phyloP scores from a whole-genome alignment of 2,329 filamentous ascomycete species.

The Massarina eburnea region DNA sequence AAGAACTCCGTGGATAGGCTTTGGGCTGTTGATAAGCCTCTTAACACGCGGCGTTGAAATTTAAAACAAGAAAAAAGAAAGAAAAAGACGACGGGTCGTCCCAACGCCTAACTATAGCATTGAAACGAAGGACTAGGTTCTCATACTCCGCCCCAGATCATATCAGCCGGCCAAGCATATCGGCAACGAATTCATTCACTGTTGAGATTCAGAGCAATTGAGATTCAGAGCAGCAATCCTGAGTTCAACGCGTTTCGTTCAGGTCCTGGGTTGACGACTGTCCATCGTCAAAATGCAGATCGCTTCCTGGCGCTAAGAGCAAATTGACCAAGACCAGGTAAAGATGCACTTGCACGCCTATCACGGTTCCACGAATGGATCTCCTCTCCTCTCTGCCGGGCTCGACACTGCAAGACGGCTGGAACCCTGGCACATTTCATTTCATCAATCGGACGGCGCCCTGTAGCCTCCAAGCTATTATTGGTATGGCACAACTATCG shows the following conservation, averaged over 20 bases:
- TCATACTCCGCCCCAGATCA: not conserved
- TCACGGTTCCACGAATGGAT: constrained; percentile 20
- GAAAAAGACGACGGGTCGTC: not conserved
- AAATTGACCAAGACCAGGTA: not conserved
- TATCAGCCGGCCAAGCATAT: no score
- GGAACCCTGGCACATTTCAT: constrained; percentile 34
- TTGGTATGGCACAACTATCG: constrained; percentile 10
- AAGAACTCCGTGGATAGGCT: not conserved
- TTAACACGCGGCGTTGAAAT: not conserved
- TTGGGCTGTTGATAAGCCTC: not conserved
- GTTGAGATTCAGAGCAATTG: no score
- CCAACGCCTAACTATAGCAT: not conserved
- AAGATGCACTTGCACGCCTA: constrained; percentile 4
- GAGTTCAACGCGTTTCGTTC: constrained; percentile 3
- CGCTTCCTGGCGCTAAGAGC: constrained; percentile 18
- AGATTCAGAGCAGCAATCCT: no score
- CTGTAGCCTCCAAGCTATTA: constrained; percentile 14
- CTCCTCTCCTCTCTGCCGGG: constrained; percentile 20
- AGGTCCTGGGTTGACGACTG: constrained; percentile 6
- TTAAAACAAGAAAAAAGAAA: not conserved
- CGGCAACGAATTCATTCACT: no score
- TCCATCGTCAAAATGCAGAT: constrained; percentile 4
- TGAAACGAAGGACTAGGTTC: not conserved
- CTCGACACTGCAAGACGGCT: constrained; percentile 18
- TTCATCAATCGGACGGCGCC: constrained; percentile 16